Base-by-base conservation (phyloP, 2,329 filamentous ascomycete genomes). In the Phoma sp. region DNA sequence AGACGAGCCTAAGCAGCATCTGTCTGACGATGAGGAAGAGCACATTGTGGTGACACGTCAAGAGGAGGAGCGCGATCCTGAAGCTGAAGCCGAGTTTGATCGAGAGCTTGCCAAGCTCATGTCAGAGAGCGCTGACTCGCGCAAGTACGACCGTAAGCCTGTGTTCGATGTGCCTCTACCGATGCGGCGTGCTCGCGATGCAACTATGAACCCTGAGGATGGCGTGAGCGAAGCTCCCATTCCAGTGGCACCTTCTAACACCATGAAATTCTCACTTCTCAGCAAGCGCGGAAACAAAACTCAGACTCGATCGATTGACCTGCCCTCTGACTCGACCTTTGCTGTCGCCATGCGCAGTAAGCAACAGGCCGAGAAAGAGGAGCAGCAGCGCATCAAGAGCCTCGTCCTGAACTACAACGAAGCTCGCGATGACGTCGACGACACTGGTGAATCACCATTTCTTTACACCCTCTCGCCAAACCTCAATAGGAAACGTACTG, bases 91-190 rank as follows among this genome's bases (percentile, higher is more conserved):
- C 6, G 95, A 99, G 37, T 99, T 99, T 72, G 96, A 99, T 71
- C 90, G 93, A 66, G 95, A 98, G 76, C 95, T 96, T 74, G 93
- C 95, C 33, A 97, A 96, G 76, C 90, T 99, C 86, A 98, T 99
- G 93, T 86, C 93, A 45, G 95, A 99, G 75, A 97, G 93, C 77
- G 80, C 96, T 67, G 95, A 99, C 64, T 96, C 93, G 4, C 87
- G 95, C 65, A 97, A 96, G 68, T 96, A 96, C 64, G 95, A 99
- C 70, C 90, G 95, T 58, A 97, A 96, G 77, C 87, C 90, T 25
- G 83, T 95, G 46, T 97, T 99, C 69, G 96, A 99, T 72, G 91
- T 98, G n/a, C 92, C 96, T 1, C 79, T 99, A n/a, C 95, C 95
- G 0, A 93, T 99, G 77, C 89, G 91, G 48, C 83, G 84, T 22